phyloP scores from a whole-genome alignment of 2,329 filamentous ascomycete species.

The Davidsoniella eucalypti region DNA sequence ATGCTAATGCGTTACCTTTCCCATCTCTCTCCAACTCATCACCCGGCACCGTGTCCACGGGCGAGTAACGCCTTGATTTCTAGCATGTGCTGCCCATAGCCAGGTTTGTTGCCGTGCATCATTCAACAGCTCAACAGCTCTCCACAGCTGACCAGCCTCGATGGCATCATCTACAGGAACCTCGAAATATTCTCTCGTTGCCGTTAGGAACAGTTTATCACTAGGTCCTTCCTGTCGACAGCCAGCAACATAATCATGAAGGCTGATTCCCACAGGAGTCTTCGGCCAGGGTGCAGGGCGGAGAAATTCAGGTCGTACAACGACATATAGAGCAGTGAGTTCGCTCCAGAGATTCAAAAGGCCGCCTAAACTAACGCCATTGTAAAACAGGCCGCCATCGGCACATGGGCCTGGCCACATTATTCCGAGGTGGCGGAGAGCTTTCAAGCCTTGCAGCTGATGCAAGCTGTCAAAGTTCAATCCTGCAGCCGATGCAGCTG shows the following conservation, averaged over 20 bases:
- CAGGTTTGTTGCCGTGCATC: slow-evolving; percentile 8
- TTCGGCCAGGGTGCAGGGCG: neutral
- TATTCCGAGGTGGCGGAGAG: slow-evolving; percentile 1
- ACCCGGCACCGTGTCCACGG: slow-evolving; percentile 9
- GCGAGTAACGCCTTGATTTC: slow-evolving; percentile 8
- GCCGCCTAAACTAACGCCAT: neutral
- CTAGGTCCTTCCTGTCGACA: slow-evolving; percentile 5
- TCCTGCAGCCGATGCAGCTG: neutral
- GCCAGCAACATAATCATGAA: neutral
- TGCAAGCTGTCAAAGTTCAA: slow-evolving; percentile 3
- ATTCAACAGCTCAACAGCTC: slow-evolving; percentile 8
- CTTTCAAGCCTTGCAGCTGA: slow-evolving; percentile 2
- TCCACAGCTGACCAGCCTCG: slow-evolving; percentile 4
- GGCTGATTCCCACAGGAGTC: neutral
- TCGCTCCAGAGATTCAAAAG: slow-evolving; percentile 6
- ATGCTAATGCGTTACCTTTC: neutral
- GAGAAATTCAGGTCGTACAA: slow-evolving; percentile 8
- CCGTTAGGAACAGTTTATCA: neutral
- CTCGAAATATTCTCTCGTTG: slow-evolving; percentile 6
- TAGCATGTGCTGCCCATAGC: slow-evolving; percentile 6
- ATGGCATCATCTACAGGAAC: slow-evolving; percentile 3
- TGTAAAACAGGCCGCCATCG: slow-evolving; percentile 4
- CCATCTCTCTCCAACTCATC: slow-evolving; percentile 8
- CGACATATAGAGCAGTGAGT: slow-evolving; percentile 7
- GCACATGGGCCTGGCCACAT: slow-evolving; percentile 10